These are phyloP conservation scores for Daldinia sp. DNA, from an alignment of 2,329 filamentous ascomycete genomes.

Conservation along the genomic window DNA sequence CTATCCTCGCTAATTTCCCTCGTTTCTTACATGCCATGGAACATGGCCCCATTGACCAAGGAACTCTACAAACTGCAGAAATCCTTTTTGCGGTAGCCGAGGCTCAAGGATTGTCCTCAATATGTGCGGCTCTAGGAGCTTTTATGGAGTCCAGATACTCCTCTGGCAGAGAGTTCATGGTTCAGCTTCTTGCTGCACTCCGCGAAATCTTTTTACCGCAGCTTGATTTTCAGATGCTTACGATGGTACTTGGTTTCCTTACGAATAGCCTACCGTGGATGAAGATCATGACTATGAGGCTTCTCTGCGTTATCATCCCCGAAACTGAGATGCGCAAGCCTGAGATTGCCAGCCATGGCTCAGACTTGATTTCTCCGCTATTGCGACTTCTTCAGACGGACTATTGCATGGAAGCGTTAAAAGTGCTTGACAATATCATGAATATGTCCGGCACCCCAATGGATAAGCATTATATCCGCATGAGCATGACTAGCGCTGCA, in stretches of 20 bases:
- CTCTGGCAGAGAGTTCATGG: conserved; percentile 79
- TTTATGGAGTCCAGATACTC: conserved; percentile 77
- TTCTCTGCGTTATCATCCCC: conserved; percentile 85
- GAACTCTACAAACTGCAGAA: conserved; percentile 72
- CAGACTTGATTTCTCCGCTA: conserved; percentile 93
- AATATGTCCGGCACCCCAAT: conserved; percentile 91
- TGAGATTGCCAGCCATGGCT: conserved; percentile 89
- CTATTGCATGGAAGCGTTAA: conserved; percentile 90
- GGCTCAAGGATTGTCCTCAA: conserved; percentile 73
- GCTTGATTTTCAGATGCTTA: conserved; percentile 85
- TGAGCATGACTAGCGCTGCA: conserved; percentile 96
- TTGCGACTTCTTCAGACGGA: conserved; percentile 91
- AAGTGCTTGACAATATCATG: conserved; percentile 95
- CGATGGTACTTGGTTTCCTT: conserved; percentile 89
- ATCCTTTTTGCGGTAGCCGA: conserved; percentile 80
- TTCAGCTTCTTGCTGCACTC: conserved; percentile 78
- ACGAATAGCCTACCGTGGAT: conserved; percentile 92
- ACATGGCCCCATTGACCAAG: conserved; percentile 65
- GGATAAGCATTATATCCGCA: conserved; percentile 93
- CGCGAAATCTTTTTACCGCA: conserved; percentile 83
- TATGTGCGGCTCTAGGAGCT: conserved; percentile 76
- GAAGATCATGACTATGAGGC: conserved; percentile 91
- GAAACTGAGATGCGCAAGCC: conserved; percentile 93
- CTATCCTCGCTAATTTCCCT: conserved; percentile 91
- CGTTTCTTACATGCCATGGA: conserved; percentile 86